Evolutionary conservation across 176 grass and related monocot genomes (phyloP), one percentile per base, ranked within the genome.

Genomic region (Oryza coarctata): DNA sequence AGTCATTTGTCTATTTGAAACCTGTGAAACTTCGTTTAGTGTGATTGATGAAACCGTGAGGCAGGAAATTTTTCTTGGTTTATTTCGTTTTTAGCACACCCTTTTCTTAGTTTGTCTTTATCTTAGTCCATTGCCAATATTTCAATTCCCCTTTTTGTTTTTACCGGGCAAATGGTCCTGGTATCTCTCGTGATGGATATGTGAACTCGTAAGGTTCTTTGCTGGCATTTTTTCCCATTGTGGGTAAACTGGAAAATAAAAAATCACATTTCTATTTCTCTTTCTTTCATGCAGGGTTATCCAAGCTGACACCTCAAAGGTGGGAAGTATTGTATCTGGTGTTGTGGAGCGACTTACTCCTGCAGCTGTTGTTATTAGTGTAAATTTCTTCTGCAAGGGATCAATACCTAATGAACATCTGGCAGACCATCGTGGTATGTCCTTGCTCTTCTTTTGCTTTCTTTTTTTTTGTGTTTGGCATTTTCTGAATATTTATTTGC

Each of bases 271-370:
- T 57, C 7, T 80, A 29, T 65, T 67, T 28, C 45, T 8, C 71
- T 58, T 72, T 47, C 15, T 31, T 13, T 28, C 55, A 49, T 89
- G 20, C 60, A 94, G 92, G 74, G 73, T 73, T 89, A 71, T 65
- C 68, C 81, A 86, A 77, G 73, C 55, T 70, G 82, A 91, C 8
- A 76, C 73, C 34, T 55, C 87, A 47, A 93, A 89, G 77, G 30
- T 93, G 63, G 92, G 95, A 28, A 88, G 79, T 82, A 63, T 98
- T 84, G 90, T 98, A 41, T 88, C 84, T 88, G 92, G 92, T 86
- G 90, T 94, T 88, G 95, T 98, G 79, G 90, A 94, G 71, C 66
- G 87, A 71, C 73, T 98, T 84, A 98, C 92, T 86, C 80, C 92
- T 76, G 71, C 84, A 83, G 88, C 90, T 67, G 86, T 93, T 79